Evolutionary conservation across 2,329 filamentous ascomycete species (phyloP).

Genomic region (Ophiocordyceps camponoti-leonardi): DNA sequence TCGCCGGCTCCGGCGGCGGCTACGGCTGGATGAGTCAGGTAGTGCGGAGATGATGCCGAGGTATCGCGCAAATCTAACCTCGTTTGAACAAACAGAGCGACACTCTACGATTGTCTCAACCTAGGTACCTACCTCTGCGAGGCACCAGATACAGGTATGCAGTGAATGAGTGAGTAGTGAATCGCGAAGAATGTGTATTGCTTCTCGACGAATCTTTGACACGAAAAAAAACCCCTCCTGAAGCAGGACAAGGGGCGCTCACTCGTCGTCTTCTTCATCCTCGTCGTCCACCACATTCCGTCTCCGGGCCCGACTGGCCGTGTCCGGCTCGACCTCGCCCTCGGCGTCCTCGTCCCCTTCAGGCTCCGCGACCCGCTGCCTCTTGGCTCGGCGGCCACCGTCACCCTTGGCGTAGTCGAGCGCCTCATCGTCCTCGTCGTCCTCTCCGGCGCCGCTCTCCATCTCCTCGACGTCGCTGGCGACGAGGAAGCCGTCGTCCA

Average conservation of each 20-base stretch:
- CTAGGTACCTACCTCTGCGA: no score
- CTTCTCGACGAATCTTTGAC: not conserved
- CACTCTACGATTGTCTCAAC: no score
- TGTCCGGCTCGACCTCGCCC: conserved; percentile 28
- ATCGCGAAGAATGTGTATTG: not conserved
- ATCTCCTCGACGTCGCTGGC: conserved; percentile 55
- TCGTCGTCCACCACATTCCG: conserved; percentile 43
- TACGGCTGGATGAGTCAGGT: no score
- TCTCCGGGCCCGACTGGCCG: conserved; percentile 28
- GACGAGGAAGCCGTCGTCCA: conserved; percentile 65
- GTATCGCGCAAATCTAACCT: no score
- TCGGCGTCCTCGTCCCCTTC: conserved; percentile 33
- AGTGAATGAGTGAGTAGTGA: not conserved
- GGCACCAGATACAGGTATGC: not conserved
- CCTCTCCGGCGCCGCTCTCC: conserved; percentile 43
- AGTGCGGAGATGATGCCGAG: no score
- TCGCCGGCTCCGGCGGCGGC: no score
- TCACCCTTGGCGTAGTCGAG: conserved; percentile 30
- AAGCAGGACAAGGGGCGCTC: not conserved
- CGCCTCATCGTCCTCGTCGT: conserved; percentile 43
- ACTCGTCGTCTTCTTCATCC: conserved; percentile 31
- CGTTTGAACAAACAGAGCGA: no score
- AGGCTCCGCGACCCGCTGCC: conserved; percentile 30
- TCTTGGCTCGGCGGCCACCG: conserved; percentile 28
- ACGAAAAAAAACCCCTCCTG: no score